A percentile compares a stretch with the other conserved stretches of the same genome.
These are phyloP conservation scores for Lophiotrema nucula DNA, from an alignment of 495 filamentous ascomycete species.

Conservation along the genomic window DNA sequence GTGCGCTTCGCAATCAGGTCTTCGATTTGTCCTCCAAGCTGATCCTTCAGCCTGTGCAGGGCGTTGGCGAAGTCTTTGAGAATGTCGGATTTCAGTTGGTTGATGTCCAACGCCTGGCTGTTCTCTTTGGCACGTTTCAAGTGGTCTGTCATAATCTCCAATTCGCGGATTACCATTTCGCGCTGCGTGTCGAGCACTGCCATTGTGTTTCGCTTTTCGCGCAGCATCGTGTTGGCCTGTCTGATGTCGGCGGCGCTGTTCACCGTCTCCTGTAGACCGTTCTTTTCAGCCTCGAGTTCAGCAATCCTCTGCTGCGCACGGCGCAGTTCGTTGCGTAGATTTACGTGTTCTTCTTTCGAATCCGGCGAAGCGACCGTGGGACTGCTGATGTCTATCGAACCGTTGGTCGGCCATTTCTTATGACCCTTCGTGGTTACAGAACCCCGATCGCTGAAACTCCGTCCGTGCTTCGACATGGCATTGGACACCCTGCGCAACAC, in stretches of 20 bases:
- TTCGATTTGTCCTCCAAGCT: slow-evolving; percentile 74
- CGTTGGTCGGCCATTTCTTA: slow-evolving; percentile 73
- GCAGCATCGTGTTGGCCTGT: slow-evolving; percentile 77
- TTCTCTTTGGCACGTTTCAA: slow-evolving; percentile 65
- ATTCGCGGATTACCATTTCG: slow-evolving; percentile 89
- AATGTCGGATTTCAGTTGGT: slow-evolving; percentile 70
- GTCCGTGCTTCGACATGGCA: slow-evolving; percentile 80
- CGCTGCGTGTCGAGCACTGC: slow-evolving; percentile 92
- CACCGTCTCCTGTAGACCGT: slow-evolving; percentile 50
- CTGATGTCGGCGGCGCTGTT: slow-evolving; percentile 75
- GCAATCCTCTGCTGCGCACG: slow-evolving; percentile 76
- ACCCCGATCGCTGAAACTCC: slow-evolving; percentile 77
- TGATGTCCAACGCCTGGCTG: slow-evolving; percentile 43
- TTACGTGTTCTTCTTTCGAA: slow-evolving; percentile 66
- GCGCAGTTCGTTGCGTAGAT: slow-evolving; percentile 73
- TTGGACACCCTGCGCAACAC: slow-evolving; percentile 87
- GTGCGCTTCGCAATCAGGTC: slow-evolving; percentile 79
- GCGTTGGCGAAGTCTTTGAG: slow-evolving; percentile 85
- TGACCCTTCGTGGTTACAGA: slow-evolving; percentile 47
- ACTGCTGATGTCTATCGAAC: slow-evolving; percentile 73
- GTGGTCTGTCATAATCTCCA: slow-evolving; percentile 81
- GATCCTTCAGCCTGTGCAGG: slow-evolving; percentile 80
- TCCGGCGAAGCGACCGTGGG: slow-evolving; percentile 64
- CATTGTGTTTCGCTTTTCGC: slow-evolving; percentile 93
- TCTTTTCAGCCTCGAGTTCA: slow-evolving; percentile 74